A percentile compares a stretch with the other conserved stretches of the same genome.
Conservation (phyloP, 2,329 filamentous ascomycete genomes). For the Pseudogymnoascus pannorum region DNA sequence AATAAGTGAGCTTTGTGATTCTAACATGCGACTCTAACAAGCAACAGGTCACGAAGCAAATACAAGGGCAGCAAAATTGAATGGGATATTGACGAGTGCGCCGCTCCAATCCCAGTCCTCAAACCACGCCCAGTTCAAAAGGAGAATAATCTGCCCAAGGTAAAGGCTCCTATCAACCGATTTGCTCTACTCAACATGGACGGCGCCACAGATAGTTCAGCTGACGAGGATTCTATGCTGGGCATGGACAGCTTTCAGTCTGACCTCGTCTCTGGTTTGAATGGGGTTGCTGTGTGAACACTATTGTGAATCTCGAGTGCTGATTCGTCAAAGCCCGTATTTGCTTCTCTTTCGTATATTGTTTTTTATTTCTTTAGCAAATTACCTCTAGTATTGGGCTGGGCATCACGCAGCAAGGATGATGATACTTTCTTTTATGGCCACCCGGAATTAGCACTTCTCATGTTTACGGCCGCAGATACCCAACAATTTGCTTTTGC, state of each 20-base stretch:
- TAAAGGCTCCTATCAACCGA: slow-evolving; percentile 44
- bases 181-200: slow-evolving; percentile 53
- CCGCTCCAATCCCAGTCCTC: slow-evolving; percentile 26
- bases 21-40: slow-evolving; percentile 12
- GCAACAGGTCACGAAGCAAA: slow-evolving; percentile 38
- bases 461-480: background rate
- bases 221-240: background rate
- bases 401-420: background rate
- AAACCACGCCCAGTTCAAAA: slow-evolving; percentile 23
- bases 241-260: background rate
- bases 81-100: slow-evolving; percentile 68
- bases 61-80: slow-evolving; percentile 68
- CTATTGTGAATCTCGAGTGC: background rate
- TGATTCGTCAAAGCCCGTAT: background rate
- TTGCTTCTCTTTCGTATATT: background rate
- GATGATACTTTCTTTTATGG: background rate
- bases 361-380: background rate
- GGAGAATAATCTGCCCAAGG: slow-evolving; percentile 29
- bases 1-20: slow-evolving; percentile 13
- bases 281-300: slow-evolving; percentile 3
- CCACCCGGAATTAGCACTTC: background rate
- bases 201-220: slow-evolving; percentile 19
- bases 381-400: background rate
- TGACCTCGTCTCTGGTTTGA: background rate
- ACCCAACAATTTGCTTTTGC: slow-evolving; percentile 2